These are phyloP conservation scores for Penicillium sp. DNA, from an alignment of 2,329 filamentous ascomycete genomes.

Conservation along the genomic window DNA sequence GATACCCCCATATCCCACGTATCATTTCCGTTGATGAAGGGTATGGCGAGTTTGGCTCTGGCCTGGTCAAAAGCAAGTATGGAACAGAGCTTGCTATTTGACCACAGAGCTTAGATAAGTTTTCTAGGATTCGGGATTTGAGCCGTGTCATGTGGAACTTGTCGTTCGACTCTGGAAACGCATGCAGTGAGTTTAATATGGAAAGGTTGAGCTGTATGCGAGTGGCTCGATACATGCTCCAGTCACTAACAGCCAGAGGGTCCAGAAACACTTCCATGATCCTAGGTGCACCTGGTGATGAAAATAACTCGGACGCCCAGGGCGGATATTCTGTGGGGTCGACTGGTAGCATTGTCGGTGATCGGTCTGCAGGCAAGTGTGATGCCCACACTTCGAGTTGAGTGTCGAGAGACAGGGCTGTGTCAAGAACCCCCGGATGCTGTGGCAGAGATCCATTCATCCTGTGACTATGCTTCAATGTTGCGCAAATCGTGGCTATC, in stretches of 20 bases:
- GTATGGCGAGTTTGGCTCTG: neutral
- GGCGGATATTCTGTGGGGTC: neutral
- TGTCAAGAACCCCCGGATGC: neutral
- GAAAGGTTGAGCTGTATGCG: conserved; percentile 9
- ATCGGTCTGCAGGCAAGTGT: conserved; percentile 1
- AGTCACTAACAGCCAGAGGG: conserved; percentile 7
- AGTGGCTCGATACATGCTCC: conserved; percentile 12
- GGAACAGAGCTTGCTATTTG: neutral
- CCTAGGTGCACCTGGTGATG: conserved; percentile 4
- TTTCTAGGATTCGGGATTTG: neutral
- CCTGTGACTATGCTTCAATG: neutral
- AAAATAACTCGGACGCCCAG: conserved; percentile 4
- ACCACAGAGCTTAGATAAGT: neutral
- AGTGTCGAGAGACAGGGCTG: neutral
- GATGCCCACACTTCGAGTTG: conserved; percentile 1
- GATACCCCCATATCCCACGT: neutral
- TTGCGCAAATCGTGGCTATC: neutral
- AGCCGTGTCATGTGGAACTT: neutral
- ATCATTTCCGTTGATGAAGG: neutral
- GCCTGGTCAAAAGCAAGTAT: neutral
- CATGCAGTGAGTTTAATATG: conserved; percentile 3
- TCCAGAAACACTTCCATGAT: conserved; percentile 2
- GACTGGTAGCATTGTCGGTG: neutral
- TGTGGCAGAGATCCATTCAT: neutral
- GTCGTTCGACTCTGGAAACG: neutral